phyloP scores from a whole-genome alignment of 768 basidiomycete species.

The Mycena filopes region DNA sequence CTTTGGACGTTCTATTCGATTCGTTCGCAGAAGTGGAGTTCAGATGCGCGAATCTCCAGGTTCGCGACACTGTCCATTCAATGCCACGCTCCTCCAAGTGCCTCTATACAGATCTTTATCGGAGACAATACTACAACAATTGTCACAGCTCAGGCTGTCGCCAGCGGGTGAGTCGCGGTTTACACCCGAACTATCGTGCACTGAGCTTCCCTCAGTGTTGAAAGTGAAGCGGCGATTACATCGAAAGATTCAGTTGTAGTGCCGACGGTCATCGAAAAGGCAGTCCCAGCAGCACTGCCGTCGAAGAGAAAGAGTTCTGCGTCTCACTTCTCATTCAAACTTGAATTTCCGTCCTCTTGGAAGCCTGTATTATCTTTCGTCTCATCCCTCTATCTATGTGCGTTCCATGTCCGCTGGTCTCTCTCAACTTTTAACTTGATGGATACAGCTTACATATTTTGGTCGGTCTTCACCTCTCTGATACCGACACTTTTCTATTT shows the following conservation, averaged over 20 bases:
- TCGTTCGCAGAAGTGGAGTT: constrained; percentile 74
- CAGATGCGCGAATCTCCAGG: constrained; percentile 62
- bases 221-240: background rate
- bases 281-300: background rate
- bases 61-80: constrained; percentile 44
- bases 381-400: constrained; percentile 68
- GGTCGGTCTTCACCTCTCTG: constrained; percentile 85
- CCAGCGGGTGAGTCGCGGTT: background rate
- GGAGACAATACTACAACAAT: constrained; percentile 21
- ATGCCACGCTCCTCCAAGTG: background rate
- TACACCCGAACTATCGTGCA: background rate
- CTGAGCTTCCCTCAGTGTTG: background rate
- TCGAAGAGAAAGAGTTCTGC: background rate
- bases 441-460: constrained; percentile 75
- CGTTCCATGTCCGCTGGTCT: constrained; percentile 38
- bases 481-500: constrained; percentile 90
- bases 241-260: background rate
- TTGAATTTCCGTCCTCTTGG: constrained; percentile 19
- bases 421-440: constrained; percentile 10
- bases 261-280: background rate
- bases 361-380: constrained; percentile 43
- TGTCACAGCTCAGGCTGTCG: background rate
- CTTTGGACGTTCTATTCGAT: constrained; percentile 79
- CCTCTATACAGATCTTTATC: constrained; percentile 42
- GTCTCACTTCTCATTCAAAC: background rate